Percentiles rank a stretch among this genome's conserved stretches.
phyloP scores from a whole-genome alignment of 345 rosid genomes.

The Linum lewisii region DNA sequence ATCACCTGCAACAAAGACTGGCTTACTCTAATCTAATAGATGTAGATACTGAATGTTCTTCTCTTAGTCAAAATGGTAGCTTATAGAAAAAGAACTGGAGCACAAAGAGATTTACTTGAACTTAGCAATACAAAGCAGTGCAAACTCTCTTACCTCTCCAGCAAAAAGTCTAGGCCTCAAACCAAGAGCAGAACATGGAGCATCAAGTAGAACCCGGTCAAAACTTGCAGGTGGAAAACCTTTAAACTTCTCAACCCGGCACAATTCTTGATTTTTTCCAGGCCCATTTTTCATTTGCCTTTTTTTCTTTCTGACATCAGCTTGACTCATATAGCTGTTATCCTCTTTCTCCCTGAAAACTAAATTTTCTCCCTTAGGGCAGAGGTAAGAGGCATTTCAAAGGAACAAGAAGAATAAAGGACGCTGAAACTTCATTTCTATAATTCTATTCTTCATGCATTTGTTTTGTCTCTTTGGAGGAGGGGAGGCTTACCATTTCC shows the following conservation, averaged over 20 bases:
- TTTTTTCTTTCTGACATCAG: conserved; percentile 60
- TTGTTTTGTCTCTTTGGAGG: neutral
- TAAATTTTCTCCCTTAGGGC: conserved; percentile 28
- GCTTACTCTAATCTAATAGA: no score
- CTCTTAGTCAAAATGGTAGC: no score
- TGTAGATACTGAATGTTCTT: no score
- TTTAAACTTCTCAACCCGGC: conserved; percentile 67
- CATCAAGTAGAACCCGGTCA: conserved; percentile 90
- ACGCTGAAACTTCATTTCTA: neutral
- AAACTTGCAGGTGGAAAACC: conserved; percentile 80
- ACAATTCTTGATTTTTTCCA: conserved; percentile 73
- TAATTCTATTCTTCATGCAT: neutral
- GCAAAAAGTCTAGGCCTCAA: conserved; percentile 87
- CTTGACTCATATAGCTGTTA: conserved; percentile 47
- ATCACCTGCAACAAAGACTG: no score
- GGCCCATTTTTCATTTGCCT: conserved; percentile 78
- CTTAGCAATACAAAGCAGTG: neutral
- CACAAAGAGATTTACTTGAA: no score
- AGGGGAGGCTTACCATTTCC: conserved; percentile 29
- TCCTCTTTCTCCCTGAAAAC: conserved; percentile 45
- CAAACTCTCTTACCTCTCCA: conserved; percentile 51
- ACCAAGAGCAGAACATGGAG: conserved; percentile 99
- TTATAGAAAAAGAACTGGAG: no score
- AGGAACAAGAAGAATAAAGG: neutral
- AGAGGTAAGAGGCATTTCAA: conserved; percentile 11